phyloP scores from a whole-genome alignment of 768 basidiomycete species.

The Asterophora parasitica region DNA sequence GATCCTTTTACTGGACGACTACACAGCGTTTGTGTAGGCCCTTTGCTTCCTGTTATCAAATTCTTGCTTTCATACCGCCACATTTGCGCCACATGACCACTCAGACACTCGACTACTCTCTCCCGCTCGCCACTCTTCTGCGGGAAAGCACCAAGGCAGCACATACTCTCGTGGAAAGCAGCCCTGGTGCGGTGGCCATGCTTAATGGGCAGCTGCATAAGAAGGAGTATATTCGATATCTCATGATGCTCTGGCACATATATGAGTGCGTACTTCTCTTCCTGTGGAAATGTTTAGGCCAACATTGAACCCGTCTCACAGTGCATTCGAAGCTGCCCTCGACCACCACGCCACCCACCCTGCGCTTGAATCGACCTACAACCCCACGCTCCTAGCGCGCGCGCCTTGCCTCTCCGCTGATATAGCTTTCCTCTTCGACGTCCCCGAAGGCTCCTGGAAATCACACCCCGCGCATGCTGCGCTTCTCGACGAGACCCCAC shows the following conservation, averaged over 20 bases:
- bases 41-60: too few species aligned
- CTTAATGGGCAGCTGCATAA: constrained; percentile 53
- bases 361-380: constrained; percentile 63
- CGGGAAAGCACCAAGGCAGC: constrained; percentile 43
- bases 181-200: constrained; percentile 51
- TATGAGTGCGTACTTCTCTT: constrained; percentile 58
- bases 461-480: constrained; percentile 47
- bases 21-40: too few species aligned
- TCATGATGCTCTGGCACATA: constrained; percentile 76
- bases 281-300: not conserved
- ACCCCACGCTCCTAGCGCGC: constrained; percentile 63
- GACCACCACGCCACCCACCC: constrained; percentile 59
- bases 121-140: constrained; percentile 44
- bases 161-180: constrained; percentile 55
- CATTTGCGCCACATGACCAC: constrained; percentile 34
- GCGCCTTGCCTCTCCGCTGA: constrained; percentile 56
- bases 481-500: constrained; percentile 43
- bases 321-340: constrained; percentile 52
- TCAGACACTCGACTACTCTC: constrained; percentile 36
- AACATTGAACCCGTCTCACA: constrained; percentile 17
- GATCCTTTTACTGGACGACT: too few species aligned
- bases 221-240: constrained; percentile 63
- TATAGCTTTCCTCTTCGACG: constrained; percentile 55
- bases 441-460: constrained; percentile 50
- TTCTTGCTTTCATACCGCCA: constrained; percentile 16